Evolutionary conservation across 768 basidiomycete species (phyloP).

Genomic region (Leucogyrophana mollusca): DNA sequence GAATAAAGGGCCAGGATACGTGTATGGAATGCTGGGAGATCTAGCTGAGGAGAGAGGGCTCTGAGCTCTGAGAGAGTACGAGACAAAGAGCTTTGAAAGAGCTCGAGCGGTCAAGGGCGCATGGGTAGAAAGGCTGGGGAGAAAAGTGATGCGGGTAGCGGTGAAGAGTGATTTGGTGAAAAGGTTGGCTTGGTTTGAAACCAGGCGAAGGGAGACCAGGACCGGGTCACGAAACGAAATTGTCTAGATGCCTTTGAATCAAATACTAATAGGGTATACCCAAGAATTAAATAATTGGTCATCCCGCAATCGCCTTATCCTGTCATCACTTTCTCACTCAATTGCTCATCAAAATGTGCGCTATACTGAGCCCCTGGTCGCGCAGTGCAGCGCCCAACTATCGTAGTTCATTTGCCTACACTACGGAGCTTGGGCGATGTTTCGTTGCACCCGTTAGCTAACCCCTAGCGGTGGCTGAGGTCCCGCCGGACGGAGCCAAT

Average conservation of each 20-base stretch:
- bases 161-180: conserved; percentile 17
- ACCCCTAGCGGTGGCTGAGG: conserved; percentile 4
- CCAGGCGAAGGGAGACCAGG: conserved; percentile 1
- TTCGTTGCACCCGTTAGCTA: not conserved
- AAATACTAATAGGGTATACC: no score
- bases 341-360: no score
- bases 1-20: conserved; percentile 10
- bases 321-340: no score
- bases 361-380: no score
- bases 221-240: not conserved
- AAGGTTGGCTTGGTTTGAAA: conserved; percentile 9
- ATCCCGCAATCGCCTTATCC: no score
- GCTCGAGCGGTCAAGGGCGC: not conserved
- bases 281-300: no score
- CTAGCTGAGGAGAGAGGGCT: conserved; percentile 8
- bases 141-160: conserved; percentile 5
- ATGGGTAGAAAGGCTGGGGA: conserved; percentile 2
- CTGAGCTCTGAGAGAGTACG: no score
- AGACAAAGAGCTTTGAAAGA: conserved; percentile 2
- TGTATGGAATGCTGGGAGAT: conserved; percentile 2
- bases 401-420: not conserved
- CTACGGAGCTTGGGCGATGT: conserved; percentile 4
- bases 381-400: conserved; percentile 3
- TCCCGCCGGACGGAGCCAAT: conserved; percentile 1
- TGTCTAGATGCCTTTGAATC: no score